Conservation (phyloP, 1,284 basidiomycete species). For the Irpex rosettiformis region DNA sequence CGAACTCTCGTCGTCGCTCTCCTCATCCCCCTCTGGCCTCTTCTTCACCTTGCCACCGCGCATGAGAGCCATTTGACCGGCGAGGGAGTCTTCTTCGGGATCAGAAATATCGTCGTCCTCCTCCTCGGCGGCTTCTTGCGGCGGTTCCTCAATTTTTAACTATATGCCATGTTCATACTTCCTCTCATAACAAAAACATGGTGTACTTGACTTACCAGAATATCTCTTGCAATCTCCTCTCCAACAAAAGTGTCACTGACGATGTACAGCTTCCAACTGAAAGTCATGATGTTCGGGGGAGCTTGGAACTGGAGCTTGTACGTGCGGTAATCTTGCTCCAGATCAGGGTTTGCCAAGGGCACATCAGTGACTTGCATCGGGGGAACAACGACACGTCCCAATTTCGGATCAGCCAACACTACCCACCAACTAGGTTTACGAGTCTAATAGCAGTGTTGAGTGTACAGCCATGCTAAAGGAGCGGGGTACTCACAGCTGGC, state of each 20-base stretch:
- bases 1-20: constrained; percentile 46
- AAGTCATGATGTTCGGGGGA: constrained; percentile 79
- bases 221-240: constrained; percentile 71
- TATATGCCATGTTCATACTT: constrained; percentile 29
- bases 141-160: constrained; percentile 80
- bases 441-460: constrained; percentile 44
- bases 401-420: constrained; percentile 88
- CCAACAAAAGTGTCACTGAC: constrained; percentile 89
- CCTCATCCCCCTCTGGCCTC: constrained; percentile 24
- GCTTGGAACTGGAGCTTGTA: constrained; percentile 96
- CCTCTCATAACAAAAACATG: not conserved
- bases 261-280: constrained; percentile 87
- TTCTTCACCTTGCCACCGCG: constrained; percentile 87
- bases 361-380: constrained; percentile 84
- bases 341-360: constrained; percentile 57
- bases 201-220: constrained; percentile 52
- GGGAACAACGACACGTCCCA: constrained; percentile 87
- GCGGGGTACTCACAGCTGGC: constrained; percentile 72
- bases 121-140: constrained; percentile 63
- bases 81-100: constrained; percentile 92
- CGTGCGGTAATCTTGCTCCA: constrained; percentile 70
- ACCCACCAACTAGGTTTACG: constrained; percentile 91
- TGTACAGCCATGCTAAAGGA: too few relatives aligned
- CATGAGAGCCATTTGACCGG: constrained; percentile 99
- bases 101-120: constrained; percentile 86